phyloP scores from a whole-genome alignment of 1,284 basidiomycete genomes.

The Paramarasmius palmivorus region DNA sequence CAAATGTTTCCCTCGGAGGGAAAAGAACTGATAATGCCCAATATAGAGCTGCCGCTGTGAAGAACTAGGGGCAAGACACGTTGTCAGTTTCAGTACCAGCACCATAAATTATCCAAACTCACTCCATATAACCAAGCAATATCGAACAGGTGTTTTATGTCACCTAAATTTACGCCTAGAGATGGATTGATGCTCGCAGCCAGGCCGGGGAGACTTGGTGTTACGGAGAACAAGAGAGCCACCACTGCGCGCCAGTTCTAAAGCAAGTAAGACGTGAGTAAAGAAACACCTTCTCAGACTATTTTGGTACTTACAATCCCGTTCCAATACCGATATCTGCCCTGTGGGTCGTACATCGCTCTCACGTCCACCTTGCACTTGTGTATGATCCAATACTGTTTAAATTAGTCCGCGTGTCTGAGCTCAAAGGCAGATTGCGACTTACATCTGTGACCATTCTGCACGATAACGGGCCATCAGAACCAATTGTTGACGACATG shows the following conservation, averaged over 20 bases:
- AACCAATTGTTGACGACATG: background rate
- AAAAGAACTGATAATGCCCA: conserved; percentile 52
- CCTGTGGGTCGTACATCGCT: conserved; percentile 68
- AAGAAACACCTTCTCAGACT: conserved; percentile 2
- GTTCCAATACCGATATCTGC: conserved; percentile 62
- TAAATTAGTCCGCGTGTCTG: conserved; percentile 6
- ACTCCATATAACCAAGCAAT: conserved; percentile 75
- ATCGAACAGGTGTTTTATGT: conserved; percentile 55
- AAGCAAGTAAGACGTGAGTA: conserved; percentile 2
- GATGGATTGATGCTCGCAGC: conserved; percentile 61
- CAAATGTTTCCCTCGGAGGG: conserved; percentile 59
- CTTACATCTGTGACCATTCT: conserved; percentile 71
- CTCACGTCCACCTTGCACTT: conserved; percentile 64
- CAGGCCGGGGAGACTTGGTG: conserved; percentile 68
- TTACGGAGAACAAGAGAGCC: conserved; percentile 61
- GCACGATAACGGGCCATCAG: background rate
- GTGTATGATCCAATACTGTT: conserved; percentile 68
- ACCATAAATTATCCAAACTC: conserved; percentile 25
- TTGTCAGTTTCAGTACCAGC: background rate
- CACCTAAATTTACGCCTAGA: conserved; percentile 49
- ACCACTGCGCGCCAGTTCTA: conserved; percentile 76
- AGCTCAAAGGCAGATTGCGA: conserved; percentile 11
- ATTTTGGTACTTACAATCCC: conserved; percentile 56
- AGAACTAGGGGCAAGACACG: conserved; percentile 25
- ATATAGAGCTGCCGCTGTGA: conserved; percentile 39